Conservation (phyloP, 2,329 filamentous ascomycete genomes). For the Monilinia fructicola region DNA sequence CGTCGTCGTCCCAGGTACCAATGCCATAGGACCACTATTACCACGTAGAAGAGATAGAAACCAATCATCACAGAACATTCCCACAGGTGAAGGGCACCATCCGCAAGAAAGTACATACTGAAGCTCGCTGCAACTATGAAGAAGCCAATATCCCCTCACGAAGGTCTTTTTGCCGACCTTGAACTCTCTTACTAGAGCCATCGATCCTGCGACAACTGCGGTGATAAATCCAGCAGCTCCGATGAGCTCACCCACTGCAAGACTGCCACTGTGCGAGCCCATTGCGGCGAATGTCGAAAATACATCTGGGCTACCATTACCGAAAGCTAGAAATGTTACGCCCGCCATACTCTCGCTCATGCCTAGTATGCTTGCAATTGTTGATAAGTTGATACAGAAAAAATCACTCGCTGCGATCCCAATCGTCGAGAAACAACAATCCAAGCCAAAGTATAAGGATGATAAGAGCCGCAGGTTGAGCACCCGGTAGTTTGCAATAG, state of each 20-base stretch:
- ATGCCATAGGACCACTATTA: slow-evolving; percentile 87
- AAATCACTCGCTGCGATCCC: slow-evolving; percentile 98
- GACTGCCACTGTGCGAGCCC: slow-evolving; percentile 93
- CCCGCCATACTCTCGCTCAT: slow-evolving; percentile 96
- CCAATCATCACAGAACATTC: slow-evolving; percentile 88
- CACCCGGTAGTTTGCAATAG: slow-evolving; percentile 73
- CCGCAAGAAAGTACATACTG: slow-evolving; percentile 81
- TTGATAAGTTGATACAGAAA: slow-evolving; percentile 94
- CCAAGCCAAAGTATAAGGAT: slow-evolving; percentile 81
- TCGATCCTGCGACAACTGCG: slow-evolving; percentile 91
- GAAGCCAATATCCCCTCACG: slow-evolving; percentile 82
- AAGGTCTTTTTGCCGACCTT: slow-evolving; percentile 87
- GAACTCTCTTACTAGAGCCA: slow-evolving; percentile 96
- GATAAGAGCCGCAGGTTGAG: slow-evolving; percentile 73
- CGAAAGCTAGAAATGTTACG: slow-evolving; percentile 94
- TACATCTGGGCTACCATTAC: slow-evolving; percentile 96
- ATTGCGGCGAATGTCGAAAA: slow-evolving; percentile 99
- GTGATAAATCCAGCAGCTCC: slow-evolving; percentile 96
- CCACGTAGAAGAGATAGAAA: slow-evolving; percentile 88
- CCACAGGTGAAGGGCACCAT: slow-evolving; percentile 82
- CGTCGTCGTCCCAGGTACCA: slow-evolving; percentile 71
- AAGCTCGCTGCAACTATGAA: slow-evolving; percentile 86
- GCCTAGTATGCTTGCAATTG: slow-evolving; percentile 82
- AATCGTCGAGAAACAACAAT: slow-evolving; percentile 93
- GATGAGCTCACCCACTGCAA: slow-evolving; percentile 92